Base-by-base conservation (phyloP, 148 eudicot species). In the Rhododendron simsii region DNA sequence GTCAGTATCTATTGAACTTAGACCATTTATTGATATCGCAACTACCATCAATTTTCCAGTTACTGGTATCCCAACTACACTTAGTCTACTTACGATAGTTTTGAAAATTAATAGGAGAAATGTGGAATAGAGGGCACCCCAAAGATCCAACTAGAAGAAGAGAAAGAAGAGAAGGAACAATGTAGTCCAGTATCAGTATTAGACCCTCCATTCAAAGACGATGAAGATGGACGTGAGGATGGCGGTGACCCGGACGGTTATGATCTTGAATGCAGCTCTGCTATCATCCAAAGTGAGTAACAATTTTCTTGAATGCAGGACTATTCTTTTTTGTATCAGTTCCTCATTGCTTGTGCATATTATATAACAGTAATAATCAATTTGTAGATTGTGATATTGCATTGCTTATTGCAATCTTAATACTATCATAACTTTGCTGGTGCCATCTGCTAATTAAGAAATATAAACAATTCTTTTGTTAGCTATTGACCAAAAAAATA, bases 181-280 rank as follows among this genome's bases (percentile, higher is more conserved):
- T 91, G 90, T 78, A 96, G 99, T 51, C 99, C 99, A 0, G 99
- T 96, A 76, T 95, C 98, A 1, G 93, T 96, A 44, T 88, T 96
- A 80, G 99, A 95, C 83, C 93, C 96, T 28, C 97, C 91, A 12
- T 97, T 91, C 44, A 93, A 94, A 63, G 96, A 93, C 11, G 97
- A 93, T n/a, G 95, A 92, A 78, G 92, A 89, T 0, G 69, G 63
- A 2, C 85, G 55, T 3, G 88, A 83, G 26, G 89, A 84, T 5
- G 88, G 73, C 2, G 7, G 30, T 69, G 75, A 69, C 8, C 1
- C 20, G 20, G 76, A 71, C n/a, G 84, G 61, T 74, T 90, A 87
- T 80, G 90, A 91, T 78, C 35, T 89, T 21, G 93, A 96, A 83
- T 88, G 91, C 89, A 91, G 94, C 93, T 95, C 91, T 81, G 95